Evolutionary conservation across 2,329 filamentous ascomycete species (phyloP).

Genomic region (Thielaviopsis populi): DNA sequence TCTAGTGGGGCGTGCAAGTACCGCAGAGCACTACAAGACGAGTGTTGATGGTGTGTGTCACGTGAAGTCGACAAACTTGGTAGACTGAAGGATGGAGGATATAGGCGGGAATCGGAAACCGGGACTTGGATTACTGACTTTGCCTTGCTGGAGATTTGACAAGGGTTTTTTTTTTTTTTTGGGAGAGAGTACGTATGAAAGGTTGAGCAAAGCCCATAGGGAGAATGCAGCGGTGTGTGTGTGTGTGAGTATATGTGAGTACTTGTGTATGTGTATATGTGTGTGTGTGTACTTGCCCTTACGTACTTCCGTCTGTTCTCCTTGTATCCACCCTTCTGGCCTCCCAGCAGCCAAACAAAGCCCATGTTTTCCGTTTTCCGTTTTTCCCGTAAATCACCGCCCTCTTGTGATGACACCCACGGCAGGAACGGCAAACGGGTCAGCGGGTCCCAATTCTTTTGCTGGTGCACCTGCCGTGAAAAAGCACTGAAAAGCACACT

Average conservation of each 20-base stretch:
- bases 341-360: background rate
- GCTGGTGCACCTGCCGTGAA: slow-evolving; percentile 2
- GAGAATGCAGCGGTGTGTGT: background rate
- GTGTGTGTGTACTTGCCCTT: background rate
- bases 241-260: too few relatives aligned
- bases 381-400: slow-evolving; percentile 1
- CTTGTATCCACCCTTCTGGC: background rate
- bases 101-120: background rate
- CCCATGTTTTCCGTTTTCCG: background rate
- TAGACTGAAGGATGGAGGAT: background rate
- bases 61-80: background rate
- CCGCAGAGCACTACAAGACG: background rate
- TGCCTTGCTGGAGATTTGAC: background rate
- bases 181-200: background rate
- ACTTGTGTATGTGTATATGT: too few relatives aligned
- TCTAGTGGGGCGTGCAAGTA: slow-evolving; percentile 12
- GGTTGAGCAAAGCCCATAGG: background rate
- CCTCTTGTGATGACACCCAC: background rate
- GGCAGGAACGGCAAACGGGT: slow-evolving; percentile 6
- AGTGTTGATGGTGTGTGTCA: slow-evolving; percentile 1
- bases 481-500: background rate
- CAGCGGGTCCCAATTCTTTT: slow-evolving; percentile 1
- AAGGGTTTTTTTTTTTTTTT: background rate
- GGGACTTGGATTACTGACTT: background rate
- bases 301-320: too few relatives aligned